Evolutionary conservation across 1,284 basidiomycete genomes (phyloP).

Genomic region (Cryptococcus sp.): DNA sequence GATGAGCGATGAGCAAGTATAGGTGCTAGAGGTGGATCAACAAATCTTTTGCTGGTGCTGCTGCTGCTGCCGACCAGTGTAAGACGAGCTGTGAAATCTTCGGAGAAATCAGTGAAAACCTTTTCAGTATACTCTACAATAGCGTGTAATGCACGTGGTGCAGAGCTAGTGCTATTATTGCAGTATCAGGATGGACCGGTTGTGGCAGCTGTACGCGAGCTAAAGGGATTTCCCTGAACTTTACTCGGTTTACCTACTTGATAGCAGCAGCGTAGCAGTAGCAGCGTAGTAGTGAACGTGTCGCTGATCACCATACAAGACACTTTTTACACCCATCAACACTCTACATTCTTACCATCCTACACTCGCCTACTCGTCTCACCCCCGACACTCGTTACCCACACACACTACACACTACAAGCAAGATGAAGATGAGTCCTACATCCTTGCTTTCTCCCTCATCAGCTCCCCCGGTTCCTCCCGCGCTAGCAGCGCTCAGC

Average conservation of each 20-base stretch:
- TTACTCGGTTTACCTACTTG: conserved; percentile 1
- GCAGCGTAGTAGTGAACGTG: neutral
- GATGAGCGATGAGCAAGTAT: conserved; percentile 2
- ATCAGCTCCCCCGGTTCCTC: neutral
- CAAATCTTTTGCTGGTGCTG: neutral
- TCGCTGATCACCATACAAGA: neutral
- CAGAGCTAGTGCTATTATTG: no score
- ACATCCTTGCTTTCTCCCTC: conserved; percentile 1
- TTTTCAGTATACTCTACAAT: no score
- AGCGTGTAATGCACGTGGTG: no score
- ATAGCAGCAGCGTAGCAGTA: neutral
- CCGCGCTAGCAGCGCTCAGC: neutral
- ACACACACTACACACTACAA: conserved; percentile 4
- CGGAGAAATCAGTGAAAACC: conserved; percentile 4
- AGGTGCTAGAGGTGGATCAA: neutral
- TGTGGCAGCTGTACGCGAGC: no score
- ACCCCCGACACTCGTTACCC: conserved; percentile 3
- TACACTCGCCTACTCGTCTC: neutral
- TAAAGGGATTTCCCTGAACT: neutral
- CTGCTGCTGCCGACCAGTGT: neutral
- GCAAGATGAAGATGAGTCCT: conserved; percentile 49
- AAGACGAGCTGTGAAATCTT: neutral
- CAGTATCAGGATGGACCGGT: no score
- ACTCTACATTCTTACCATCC: neutral
- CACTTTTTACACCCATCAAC: neutral